Evolutionary conservation across 306 rosid species (phyloP).

Genomic region (Sicyos edulis): DNA sequence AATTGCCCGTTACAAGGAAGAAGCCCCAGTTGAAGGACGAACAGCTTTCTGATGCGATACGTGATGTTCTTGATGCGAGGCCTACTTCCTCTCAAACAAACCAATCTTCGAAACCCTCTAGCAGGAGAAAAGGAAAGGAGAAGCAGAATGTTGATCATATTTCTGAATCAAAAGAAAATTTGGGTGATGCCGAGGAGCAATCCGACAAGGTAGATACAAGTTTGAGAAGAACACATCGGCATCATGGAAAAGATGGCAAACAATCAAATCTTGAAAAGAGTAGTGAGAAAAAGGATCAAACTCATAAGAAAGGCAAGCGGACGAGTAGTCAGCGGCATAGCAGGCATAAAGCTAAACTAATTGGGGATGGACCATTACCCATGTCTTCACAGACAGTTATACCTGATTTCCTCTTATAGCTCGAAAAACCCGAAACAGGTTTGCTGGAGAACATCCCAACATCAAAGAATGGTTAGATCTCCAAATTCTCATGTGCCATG

Average conservation of each 20-base stretch:
- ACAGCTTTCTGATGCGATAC: constrained; percentile 64
- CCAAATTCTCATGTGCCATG: constrained; percentile 23
- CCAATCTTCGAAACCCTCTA: constrained; percentile 38
- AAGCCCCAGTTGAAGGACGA: constrained; percentile 47
- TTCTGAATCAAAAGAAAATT: constrained; percentile 48
- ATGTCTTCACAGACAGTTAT: constrained; percentile 63
- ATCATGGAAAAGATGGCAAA: constrained; percentile 50
- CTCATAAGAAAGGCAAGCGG: constrained; percentile 46
- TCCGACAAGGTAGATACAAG: constrained; percentile 38
- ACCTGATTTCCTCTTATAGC: constrained; percentile 89
- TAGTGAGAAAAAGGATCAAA: constrained; percentile 46
- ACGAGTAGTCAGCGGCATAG: constrained; percentile 54
- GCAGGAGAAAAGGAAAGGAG: constrained; percentile 63
- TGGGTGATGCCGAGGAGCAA: constrained; percentile 41
- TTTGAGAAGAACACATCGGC: constrained; percentile 43
- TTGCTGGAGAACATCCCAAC: background rate
- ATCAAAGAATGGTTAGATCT: background rate
- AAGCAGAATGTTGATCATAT: constrained; percentile 34
- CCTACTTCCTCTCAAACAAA: constrained; percentile 33
- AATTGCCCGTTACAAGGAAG: constrained; percentile 34
- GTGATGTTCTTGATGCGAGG: constrained; percentile 48
- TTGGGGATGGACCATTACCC: constrained; percentile 48
- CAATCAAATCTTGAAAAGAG: constrained; percentile 43
- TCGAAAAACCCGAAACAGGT: constrained; percentile 2
- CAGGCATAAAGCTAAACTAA: constrained; percentile 57